Evolutionary conservation across 345 rosid species (phyloP).

Genomic region (Litchi chinensis): DNA sequence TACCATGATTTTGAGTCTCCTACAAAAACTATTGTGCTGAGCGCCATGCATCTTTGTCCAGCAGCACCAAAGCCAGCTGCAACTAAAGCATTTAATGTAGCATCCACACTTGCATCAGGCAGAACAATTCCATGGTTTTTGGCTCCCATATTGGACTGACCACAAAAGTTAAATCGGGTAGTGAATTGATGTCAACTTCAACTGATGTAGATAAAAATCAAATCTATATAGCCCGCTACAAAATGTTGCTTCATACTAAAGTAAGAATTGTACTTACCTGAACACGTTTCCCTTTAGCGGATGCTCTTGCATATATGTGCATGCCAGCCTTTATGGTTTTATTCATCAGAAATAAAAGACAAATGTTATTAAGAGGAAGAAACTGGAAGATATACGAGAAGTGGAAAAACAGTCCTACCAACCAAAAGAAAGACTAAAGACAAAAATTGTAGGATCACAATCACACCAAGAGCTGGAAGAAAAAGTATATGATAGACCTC

Average conservation of each 20-base stretch:
- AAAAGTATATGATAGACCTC: neutral
- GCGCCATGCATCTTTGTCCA: constrained; percentile 99
- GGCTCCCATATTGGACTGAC: constrained; percentile 97
- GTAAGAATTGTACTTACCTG: constrained; percentile 53
- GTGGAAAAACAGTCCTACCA: neutral
- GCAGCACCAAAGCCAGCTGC: constrained; percentile 99
- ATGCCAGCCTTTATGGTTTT: constrained; percentile 74
- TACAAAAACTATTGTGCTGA: constrained; percentile 88
- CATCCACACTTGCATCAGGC: constrained; percentile 80
- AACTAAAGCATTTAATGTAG: constrained; percentile 78
- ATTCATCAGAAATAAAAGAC: neutral
- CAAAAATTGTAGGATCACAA: neutral
- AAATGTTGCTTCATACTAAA: neutral
- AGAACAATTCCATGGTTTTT: constrained; percentile 90
- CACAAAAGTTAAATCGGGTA: constrained; percentile 25
- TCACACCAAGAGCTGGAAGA: neutral
- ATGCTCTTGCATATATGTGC: constrained; percentile 92
- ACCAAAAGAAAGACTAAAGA: neutral
- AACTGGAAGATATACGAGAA: neutral
- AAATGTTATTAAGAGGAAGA: neutral
- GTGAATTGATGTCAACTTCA: constrained; percentile 21
- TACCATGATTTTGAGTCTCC: constrained; percentile 84
- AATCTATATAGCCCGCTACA: neutral
- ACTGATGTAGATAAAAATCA: neutral
- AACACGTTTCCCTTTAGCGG: constrained; percentile 94